phyloP scores from a whole-genome alignment of 768 basidiomycete species.

The Xerocomellus amylosporus region DNA sequence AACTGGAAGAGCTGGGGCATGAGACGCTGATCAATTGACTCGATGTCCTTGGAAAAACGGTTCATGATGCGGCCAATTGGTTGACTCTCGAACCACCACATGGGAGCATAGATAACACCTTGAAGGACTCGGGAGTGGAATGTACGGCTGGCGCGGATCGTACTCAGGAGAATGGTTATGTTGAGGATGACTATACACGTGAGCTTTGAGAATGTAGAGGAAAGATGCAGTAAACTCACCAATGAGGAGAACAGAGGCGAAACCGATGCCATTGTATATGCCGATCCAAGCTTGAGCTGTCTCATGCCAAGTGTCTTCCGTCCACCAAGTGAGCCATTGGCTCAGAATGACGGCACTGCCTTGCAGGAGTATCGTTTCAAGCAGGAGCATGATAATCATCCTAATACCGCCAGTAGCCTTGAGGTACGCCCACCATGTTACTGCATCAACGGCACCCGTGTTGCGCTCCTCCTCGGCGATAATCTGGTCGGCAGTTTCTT shows the following conservation, averaged over 20 bases:
- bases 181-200: conserved; percentile 26
- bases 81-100: conserved; percentile 32
- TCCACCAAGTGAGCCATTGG: conserved; percentile 34
- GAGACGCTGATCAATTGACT: conserved; percentile 38
- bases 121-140: conserved; percentile 25
- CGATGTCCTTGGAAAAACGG: conserved; percentile 44
- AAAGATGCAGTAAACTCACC: conserved; percentile 7
- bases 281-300: conserved; percentile 28
- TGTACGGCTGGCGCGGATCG: conserved; percentile 26
- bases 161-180: conserved; percentile 23
- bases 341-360: conserved; percentile 22
- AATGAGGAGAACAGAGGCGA: conserved; percentile 15
- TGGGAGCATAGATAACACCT: conserved; percentile 25
- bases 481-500: conserved; percentile 7
- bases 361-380: conserved; percentile 24
- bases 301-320: conserved; percentile 23
- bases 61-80: conserved; percentile 47
- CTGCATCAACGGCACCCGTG: conserved; percentile 20
- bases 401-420: conserved; percentile 26
- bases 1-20: conserved; percentile 31
- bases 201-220: not conserved
- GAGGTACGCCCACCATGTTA: conserved; percentile 33
- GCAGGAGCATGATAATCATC: conserved; percentile 20
- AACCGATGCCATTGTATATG: conserved; percentile 29
- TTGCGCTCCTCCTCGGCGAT: conserved; percentile 27